Conservation (phyloP, 352 stramenopile species). For the Phytophthora tentaculata region DNA sequence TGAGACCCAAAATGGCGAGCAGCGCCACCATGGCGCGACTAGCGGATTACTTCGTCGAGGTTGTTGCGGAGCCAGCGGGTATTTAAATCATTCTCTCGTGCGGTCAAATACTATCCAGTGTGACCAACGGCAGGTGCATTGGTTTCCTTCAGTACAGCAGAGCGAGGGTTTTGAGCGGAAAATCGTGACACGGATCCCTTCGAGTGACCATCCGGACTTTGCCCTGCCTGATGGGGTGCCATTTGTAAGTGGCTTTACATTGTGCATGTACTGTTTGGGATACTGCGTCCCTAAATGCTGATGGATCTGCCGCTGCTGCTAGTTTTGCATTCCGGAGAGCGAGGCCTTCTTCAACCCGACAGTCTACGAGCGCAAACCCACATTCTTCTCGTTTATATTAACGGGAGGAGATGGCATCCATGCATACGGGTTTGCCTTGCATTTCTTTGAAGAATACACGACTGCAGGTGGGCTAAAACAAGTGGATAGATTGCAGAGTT, state of each 20-base stretch:
- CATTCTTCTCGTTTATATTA: conserved; percentile 85
- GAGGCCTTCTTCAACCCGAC: conserved; percentile 44
- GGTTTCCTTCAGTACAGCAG: conserved; percentile 19
- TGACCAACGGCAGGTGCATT: neutral
- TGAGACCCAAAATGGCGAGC: neutral
- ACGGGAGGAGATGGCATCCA: conserved; percentile 73
- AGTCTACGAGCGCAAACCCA: conserved; percentile 66
- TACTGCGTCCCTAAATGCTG: too few species aligned
- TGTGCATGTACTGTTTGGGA: neutral
- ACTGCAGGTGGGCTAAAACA: conserved; percentile 18
- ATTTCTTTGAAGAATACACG: conserved; percentile 53
- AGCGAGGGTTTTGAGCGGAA: conserved; percentile 51
- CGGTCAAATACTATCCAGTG: neutral
- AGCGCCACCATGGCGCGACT: conserved; percentile 40
- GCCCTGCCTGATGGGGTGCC: conserved; percentile 68
- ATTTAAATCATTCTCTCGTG: neutral
- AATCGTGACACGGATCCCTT: conserved; percentile 53
- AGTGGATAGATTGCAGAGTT: neutral
- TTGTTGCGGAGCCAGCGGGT: conserved; percentile 50
- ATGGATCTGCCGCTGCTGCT: conserved; percentile 1
- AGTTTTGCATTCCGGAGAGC: conserved; percentile 83
- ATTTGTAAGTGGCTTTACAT: conserved; percentile 48
- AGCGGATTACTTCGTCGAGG: conserved; percentile 82
- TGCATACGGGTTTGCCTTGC: conserved; percentile 77
- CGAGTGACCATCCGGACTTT: conserved; percentile 63